Evolutionary conservation across 441 rosid species (phyloP), one percentile per base, ranked within the genome.

Genomic region (Pelargonium citronellum): DNA sequence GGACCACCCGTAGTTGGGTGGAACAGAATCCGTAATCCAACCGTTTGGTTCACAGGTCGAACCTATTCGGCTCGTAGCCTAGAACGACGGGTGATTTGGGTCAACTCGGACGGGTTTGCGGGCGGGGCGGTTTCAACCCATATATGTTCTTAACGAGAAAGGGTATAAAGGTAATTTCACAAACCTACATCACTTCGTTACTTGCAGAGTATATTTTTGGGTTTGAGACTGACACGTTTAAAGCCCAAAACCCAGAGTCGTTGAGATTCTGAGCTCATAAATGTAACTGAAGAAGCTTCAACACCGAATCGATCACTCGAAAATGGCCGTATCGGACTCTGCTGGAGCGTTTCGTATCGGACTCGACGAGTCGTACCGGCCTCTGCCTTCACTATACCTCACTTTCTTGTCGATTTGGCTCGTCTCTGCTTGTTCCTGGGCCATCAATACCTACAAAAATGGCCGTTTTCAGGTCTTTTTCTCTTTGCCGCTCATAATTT

Each of bases 361-460:
- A 44, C 76, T 92, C 19, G 89, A 89, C 79, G 96, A 87, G 57
- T 86, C 90, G 46, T 92, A 81, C 68, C 87, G 95, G 55, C 87
- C 86, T 46, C 85, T 92, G 16, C 94, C 98, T n/a, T 71, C 86
- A 16, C 84, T 91, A 57, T 86, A 89, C 86, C 71, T 92, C 46
- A 83, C 87, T 20, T 85, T 92, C 67, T 81, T 90, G 34, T 78
- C 75, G 66, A 76, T 92, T 69, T 92, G 96, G 96, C 68, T 86
- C 74, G 63, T 92, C 76, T 90, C 91, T 57, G 91, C 91, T 83
- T 87, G 83, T 77, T 90, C 84, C 41, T 92, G 96, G 96, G 84
- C 96, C 72, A 64, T 87, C 78, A 86, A 89, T 82, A 90, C 95
- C 69, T 92, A 83, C 74, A 83, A 81, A 70, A 92, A 84, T 78